These are phyloP conservation scores for Daldinia childiae DNA, from an alignment of 495 filamentous ascomycete genomes.

Conservation along the genomic window DNA sequence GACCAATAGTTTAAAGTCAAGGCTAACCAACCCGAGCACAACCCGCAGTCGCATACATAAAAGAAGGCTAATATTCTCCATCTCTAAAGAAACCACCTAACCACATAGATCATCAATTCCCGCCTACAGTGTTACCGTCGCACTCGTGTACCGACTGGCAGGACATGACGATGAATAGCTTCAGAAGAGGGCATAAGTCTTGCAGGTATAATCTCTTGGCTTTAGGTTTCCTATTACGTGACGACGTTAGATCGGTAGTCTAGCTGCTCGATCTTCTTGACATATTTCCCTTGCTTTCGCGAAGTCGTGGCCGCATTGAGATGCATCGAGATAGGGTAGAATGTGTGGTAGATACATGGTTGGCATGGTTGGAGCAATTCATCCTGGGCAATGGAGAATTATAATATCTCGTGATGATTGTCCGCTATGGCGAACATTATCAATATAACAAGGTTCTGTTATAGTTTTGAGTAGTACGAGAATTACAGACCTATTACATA, in stretches of 20 bases:
- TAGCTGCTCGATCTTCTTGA: constrained; percentile 10
- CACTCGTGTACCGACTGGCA: constrained; percentile 28
- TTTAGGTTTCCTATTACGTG: constrained; percentile 33
- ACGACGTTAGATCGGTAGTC: constrained; percentile 27
- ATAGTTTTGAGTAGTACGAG: constrained; percentile 23
- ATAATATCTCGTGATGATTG: constrained; percentile 38
- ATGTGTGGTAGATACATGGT: constrained; percentile 6
- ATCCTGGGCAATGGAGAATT: constrained; percentile 13
- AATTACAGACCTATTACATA: constrained; percentile 25
- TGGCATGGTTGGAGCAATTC: constrained; percentile 7
- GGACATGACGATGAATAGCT: constrained; percentile 29
- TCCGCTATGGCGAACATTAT: constrained; percentile 34
- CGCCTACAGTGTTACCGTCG: constrained; percentile 34
- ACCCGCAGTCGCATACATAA: constrained; percentile 29
- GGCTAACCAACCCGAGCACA: constrained; percentile 31
- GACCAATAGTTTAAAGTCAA: constrained; percentile 13
- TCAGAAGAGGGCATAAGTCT: constrained; percentile 13
- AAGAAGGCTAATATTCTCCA: constrained; percentile 24
- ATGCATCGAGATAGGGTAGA: constrained; percentile 18
- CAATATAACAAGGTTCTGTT: constrained; percentile 30
- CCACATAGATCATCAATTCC: constrained; percentile 31
- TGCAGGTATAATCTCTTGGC: constrained; percentile 31
- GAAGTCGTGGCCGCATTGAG: constrained; percentile 22
- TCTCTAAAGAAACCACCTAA: constrained; percentile 23
- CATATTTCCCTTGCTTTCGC: constrained; percentile 8